phyloP scores from a whole-genome alignment of 176 grass and related monocot genomes.

The Lolium perenne region DNA sequence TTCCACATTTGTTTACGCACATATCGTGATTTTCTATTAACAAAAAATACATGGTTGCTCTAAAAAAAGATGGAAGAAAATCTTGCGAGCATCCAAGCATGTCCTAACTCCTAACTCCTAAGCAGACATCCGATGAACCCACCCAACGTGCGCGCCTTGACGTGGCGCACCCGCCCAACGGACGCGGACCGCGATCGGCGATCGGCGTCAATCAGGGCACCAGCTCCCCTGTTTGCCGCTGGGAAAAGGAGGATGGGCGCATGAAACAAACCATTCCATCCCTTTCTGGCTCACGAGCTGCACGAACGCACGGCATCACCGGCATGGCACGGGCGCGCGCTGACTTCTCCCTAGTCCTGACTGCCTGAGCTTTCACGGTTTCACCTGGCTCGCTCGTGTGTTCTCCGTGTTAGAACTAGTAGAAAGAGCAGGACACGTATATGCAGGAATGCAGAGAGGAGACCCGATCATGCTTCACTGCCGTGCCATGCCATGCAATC shows the following conservation, averaged over 20 bases:
- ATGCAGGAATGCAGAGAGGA: no score
- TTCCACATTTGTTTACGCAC: no score
- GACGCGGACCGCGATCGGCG: no score
- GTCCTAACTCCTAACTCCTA: no score
- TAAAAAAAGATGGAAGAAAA: no score
- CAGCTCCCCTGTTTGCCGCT: conserved; percentile 6
- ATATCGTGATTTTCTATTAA: no score
- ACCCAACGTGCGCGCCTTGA: background rate
- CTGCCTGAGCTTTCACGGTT: background rate
- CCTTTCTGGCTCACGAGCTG: conserved; percentile 19
- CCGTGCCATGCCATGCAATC: no score
- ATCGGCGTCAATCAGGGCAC: background rate
- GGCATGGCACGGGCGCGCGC: background rate
- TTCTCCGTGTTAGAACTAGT: background rate
- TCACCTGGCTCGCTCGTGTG: background rate
- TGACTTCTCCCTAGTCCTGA: background rate
- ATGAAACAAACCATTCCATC: no score
- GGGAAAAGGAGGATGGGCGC: background rate
- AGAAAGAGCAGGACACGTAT: no score
- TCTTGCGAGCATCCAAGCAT: no score
- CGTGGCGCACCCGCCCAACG: background rate
- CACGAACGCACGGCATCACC: background rate
- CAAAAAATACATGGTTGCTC: no score
- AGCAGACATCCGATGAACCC: background rate
- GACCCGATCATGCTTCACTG: no score